Base-by-base conservation (phyloP, 352 stramenopile species). In the Aphanomyces stellatus region DNA sequence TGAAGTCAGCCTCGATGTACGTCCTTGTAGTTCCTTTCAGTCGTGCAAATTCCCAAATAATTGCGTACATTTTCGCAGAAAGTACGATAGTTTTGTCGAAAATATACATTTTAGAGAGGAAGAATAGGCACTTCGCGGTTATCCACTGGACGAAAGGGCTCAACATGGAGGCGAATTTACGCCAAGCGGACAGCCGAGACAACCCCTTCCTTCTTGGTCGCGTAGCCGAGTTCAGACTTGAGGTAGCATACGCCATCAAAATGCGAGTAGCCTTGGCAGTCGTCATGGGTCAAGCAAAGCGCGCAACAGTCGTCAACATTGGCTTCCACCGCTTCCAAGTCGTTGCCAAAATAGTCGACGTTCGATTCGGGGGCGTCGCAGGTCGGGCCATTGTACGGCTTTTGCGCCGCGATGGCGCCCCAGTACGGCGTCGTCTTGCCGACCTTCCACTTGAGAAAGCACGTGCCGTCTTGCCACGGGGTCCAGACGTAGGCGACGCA, bases 321-420 rank as follows among this genome's bases (percentile, higher is more conserved):
- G 37, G 37, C 37, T 17, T 8, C 8, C 8, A 43, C 17, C 8
- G 8, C 8, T 8, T 8, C 37, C 8, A 51, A 37, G 2, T 68
- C 60, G 35, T 70, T 80, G 28, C 67, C 49, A 25, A 77, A 46
- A 53, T 81, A 67, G 41, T 63, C 55, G 8, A 34, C 41, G 55
- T 63, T 37, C 3, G 49, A 19, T 27, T 57, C 8, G 49, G 28
- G 25, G 11, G 49, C 24, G 4, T n/a, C n/a, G 49, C 49, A 57
- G 7, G 42, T 30, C 8, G 17, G 17, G 2, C 17, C 17, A 17
- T 8, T 17, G 8, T 43, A 17, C 8, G 37, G 8, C 8, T 17
- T 43, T 17, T 43, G 8, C 8, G 37, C 37, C 8, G 37, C 8
- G 8, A 17, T 43, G 17, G 17, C 37, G 17, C 37, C 37, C 37